These are phyloP conservation scores for Tarenaya hassleriana DNA, from an alignment of 345 rosid genomes.

Conservation along the genomic window DNA sequence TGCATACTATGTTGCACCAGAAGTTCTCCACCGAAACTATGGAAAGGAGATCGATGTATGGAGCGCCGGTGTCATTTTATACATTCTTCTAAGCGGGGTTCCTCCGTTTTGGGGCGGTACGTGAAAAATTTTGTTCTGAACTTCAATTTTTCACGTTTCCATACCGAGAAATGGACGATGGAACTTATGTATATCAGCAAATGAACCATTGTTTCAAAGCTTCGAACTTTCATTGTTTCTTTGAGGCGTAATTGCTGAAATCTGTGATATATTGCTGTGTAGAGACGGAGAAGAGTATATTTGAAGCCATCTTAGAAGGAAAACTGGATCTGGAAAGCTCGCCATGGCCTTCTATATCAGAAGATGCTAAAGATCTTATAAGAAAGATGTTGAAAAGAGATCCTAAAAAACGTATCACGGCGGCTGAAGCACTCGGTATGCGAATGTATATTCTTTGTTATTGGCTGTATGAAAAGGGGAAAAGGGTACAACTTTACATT, in stretches of 20 bases:
- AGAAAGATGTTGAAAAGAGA: constrained; percentile 60
- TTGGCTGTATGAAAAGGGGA: neutral
- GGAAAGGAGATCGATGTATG: constrained; percentile 91
- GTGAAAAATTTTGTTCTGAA: neutral
- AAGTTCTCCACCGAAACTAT: constrained; percentile 58
- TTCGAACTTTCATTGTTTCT: too few relatives aligned
- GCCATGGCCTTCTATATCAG: constrained; percentile 80
- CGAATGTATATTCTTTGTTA: neutral
- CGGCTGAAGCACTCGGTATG: constrained; percentile 70
- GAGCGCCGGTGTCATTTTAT: constrained; percentile 89
- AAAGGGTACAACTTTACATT: constrained; percentile 8
- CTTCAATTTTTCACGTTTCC: too few relatives aligned
- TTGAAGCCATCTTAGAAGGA: constrained; percentile 43
- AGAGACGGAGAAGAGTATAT: constrained; percentile 72
- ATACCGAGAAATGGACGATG: too few relatives aligned
- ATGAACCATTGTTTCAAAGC: too few relatives aligned
- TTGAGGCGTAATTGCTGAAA: too few relatives aligned
- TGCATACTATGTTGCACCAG: constrained; percentile 94
- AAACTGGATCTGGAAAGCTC: constrained; percentile 53
- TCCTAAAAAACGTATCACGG: constrained; percentile 66
- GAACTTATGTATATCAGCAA: too few relatives aligned
- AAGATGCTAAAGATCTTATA: constrained; percentile 70
- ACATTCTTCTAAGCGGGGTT: constrained; percentile 87
- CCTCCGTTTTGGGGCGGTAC: constrained; percentile 98
- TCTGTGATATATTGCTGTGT: constrained; percentile 8